phyloP scores from a whole-genome alignment of 108 stramenopile species.

The Stephanodiscus minutulus region DNA sequence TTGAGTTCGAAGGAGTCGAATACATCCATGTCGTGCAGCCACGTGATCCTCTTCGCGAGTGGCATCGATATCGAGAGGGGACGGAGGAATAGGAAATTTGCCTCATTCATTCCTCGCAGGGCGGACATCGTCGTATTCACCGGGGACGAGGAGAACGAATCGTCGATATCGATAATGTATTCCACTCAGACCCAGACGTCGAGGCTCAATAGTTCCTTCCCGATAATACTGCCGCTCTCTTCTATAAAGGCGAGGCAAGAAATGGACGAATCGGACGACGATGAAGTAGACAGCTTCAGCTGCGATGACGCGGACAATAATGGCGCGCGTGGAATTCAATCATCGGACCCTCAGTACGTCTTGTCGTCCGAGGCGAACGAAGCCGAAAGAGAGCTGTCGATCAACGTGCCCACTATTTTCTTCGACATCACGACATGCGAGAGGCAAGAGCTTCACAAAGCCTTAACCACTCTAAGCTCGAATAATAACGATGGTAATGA shows the following conservation, averaged over 20 bases:
- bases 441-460: slow-evolving; percentile 24
- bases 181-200: slow-evolving; percentile 9
- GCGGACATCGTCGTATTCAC: slow-evolving; percentile 31
- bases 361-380: slow-evolving; percentile 62
- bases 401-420: slow-evolving; percentile 60
- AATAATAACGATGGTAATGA: slow-evolving; percentile 1
- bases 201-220: slow-evolving; percentile 46
- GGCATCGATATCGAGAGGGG: slow-evolving; percentile 23
- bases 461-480: slow-evolving; percentile 13
- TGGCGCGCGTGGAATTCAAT: slow-evolving; percentile 27
- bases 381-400: slow-evolving; percentile 39
- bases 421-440: slow-evolving; percentile 64
- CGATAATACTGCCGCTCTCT: slow-evolving; percentile 66
- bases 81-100: slow-evolving; percentile 20
- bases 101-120: slow-evolving; percentile 29
- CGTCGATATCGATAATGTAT: slow-evolving; percentile 22
- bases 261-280: slow-evolving; percentile 64
- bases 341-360: slow-evolving; percentile 63
- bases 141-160: slow-evolving; percentile 21
- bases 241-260: slow-evolving; percentile 79
- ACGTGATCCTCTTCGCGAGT: slow-evolving; percentile 32
- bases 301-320: slow-evolving; percentile 2
- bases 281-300: slow-evolving; percentile 40
- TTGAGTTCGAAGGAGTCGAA: slow-evolving; percentile 16
- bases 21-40: slow-evolving; percentile 12